phyloP scores from a whole-genome alignment of 139 green algal genomes.

The Picochlorum sp. region DNA sequence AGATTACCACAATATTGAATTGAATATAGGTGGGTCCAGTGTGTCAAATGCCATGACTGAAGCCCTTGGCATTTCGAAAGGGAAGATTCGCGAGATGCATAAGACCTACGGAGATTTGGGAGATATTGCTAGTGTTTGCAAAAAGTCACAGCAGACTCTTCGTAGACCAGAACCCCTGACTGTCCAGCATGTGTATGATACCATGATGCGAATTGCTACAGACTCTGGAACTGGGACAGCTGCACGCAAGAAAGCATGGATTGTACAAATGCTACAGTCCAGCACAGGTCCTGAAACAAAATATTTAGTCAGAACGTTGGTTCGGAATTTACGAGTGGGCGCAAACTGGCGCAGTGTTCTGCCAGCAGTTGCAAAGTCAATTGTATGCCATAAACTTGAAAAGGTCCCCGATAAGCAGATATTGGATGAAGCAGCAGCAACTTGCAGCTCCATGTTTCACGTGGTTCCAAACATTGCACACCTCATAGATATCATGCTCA shows the following conservation, averaged over 20 bases:
- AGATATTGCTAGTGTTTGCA: conserved; percentile 66
- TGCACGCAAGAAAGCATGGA: conserved; percentile 37
- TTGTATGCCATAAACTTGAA: conserved; percentile 39
- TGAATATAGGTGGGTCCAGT: conserved; percentile 46
- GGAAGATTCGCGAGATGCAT: conserved; percentile 63
- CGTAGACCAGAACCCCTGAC: conserved; percentile 50
- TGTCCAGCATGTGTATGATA: conserved; percentile 46
- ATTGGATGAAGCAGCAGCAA: conserved; percentile 46
- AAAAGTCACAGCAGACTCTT: conserved; percentile 56
- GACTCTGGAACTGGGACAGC: conserved; percentile 33
- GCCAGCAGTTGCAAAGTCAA: conserved; percentile 55
- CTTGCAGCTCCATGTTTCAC: conserved; percentile 63
- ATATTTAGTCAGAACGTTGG: conserved; percentile 69
- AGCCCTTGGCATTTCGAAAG: conserved; percentile 41
- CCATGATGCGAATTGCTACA: conserved; percentile 39
- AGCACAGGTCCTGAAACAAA: conserved; percentile 53
- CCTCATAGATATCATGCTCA: conserved; percentile 56
- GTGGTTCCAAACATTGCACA: conserved; percentile 64
- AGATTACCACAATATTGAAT: conserved; percentile 48
- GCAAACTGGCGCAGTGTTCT: conserved; percentile 76
- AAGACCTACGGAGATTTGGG: conserved; percentile 64
- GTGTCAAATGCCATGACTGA: conserved; percentile 49
- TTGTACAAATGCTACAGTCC: conserved; percentile 55
- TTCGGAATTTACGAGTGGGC: conserved; percentile 75
- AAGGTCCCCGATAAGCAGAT: conserved; percentile 29